These are phyloP conservation scores for Fomitopsis pulvina DNA, from an alignment of 768 basidiomycete species.

Conservation along the genomic window DNA sequence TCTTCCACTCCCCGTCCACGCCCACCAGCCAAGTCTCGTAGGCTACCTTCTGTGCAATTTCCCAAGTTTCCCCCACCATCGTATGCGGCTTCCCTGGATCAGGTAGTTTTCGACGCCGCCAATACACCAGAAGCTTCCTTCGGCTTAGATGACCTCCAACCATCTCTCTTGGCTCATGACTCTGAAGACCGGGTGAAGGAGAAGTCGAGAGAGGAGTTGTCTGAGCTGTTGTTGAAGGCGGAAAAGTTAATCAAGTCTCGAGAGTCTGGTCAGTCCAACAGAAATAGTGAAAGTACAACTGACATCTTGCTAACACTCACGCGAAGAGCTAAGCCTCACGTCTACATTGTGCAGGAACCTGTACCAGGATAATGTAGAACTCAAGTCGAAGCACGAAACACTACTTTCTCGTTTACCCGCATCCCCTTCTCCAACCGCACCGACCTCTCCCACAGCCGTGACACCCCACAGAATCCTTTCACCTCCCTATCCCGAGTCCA, in stretches of 20 bases:
- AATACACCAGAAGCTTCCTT: constrained; percentile 23
- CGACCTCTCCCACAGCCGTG: constrained; percentile 14
- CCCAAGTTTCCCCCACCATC: constrained; percentile 44
- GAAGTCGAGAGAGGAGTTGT: constrained; percentile 67
- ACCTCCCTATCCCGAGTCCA: constrained; percentile 3
- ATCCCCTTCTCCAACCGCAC: constrained; percentile 16
- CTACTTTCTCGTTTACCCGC: constrained; percentile 55
- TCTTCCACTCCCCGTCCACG: constrained; percentile 50
- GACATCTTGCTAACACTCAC: background rate
- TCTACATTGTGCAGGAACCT: constrained; percentile 64
- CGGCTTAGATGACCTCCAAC: constrained; percentile 10
- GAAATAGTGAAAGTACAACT: background rate
- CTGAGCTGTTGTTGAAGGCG: constrained; percentile 62
- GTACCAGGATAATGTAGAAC: constrained; percentile 58
- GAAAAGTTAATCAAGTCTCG: constrained; percentile 71
- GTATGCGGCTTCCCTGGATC: constrained; percentile 38
- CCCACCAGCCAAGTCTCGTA: constrained; percentile 63
- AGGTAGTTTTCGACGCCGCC: constrained; percentile 31
- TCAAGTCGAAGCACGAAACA: constrained; percentile 68
- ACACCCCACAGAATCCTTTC: constrained; percentile 1
- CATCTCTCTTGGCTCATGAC: constrained; percentile 6
- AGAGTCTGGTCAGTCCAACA: constrained; percentile 55
- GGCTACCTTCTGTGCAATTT: constrained; percentile 30
- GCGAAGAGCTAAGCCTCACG: constrained; percentile 57
- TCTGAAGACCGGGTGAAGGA: constrained; percentile 50